Evolutionary conservation across 108 stramenopile genomes (phyloP).

Genomic region (Stephanodiscus minutulus): DNA sequence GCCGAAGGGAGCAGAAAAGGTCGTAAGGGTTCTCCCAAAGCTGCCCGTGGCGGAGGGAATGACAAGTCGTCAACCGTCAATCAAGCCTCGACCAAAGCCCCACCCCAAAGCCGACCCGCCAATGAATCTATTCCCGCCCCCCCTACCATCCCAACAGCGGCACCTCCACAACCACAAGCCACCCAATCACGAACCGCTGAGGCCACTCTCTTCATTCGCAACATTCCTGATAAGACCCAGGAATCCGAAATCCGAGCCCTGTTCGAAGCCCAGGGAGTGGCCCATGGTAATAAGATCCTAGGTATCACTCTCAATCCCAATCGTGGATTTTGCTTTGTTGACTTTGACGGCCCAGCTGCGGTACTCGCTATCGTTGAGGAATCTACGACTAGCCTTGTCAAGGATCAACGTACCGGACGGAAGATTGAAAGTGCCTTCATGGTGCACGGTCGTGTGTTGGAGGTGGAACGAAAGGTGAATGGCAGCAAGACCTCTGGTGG

Average conservation of each 20-base stretch:
- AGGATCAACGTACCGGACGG: constrained; percentile 43
- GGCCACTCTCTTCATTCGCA: constrained; percentile 83
- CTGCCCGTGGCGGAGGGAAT: constrained; percentile 12
- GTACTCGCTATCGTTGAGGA: constrained; percentile 67
- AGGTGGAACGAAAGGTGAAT: constrained; percentile 44
- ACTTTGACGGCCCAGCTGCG: constrained; percentile 72
- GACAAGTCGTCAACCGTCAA: constrained; percentile 15
- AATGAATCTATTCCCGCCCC: constrained; percentile 8
- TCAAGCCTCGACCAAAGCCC: constrained; percentile 28
- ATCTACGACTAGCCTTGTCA: constrained; percentile 34
- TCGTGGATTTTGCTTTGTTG: constrained; percentile 82
- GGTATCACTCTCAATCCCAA: constrained; percentile 71
- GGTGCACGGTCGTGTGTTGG: constrained; percentile 47
- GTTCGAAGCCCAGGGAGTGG: constrained; percentile 73
- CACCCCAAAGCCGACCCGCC: constrained; percentile 31
- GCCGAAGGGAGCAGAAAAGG: constrained; percentile 24
- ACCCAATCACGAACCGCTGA: constrained; percentile 59
- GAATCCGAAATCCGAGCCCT: constrained; percentile 73
- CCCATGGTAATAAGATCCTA: constrained; percentile 65
- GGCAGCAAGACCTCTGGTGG: not conserved
- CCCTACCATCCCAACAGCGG: not conserved
- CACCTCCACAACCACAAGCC: constrained; percentile 9
- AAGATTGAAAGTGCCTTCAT: constrained; percentile 43
- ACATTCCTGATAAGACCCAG: constrained; percentile 68
- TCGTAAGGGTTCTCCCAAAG: constrained; percentile 33